These are phyloP conservation scores for Backusella macrospora DNA, from an alignment of 192 early-diverging fungal genomes.

Conservation along the genomic window DNA sequence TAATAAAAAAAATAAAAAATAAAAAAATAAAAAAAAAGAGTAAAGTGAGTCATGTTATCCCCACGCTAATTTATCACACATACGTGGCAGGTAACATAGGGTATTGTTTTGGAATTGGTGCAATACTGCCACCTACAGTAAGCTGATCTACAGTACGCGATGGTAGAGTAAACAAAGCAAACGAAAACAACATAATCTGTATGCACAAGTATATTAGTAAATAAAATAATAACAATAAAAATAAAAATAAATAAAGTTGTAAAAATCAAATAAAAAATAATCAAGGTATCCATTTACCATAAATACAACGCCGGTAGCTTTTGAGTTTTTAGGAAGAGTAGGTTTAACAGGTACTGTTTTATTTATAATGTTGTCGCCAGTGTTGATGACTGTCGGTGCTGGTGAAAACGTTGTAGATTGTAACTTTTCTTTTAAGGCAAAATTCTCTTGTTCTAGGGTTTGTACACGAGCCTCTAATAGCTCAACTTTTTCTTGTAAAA, in stretches of 20 bases:
- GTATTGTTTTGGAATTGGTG: neutral
- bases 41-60: neutral
- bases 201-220: neutral
- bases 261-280: no score
- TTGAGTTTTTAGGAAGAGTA: constrained; percentile 36
- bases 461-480: constrained; percentile 60
- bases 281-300: constrained; percentile 47
- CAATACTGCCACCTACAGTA: constrained; percentile 50
- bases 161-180: constrained; percentile 79
- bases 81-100: constrained; percentile 36
- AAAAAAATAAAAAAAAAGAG: neutral
- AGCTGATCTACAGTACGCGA: constrained; percentile 46
- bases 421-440: constrained; percentile 45
- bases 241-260: neutral
- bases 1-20: neutral
- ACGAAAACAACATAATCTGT: constrained; percentile 83
- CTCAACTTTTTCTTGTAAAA: constrained; percentile 56
- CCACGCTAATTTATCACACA: neutral
- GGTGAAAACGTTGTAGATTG: constrained; percentile 24
- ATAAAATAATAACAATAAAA: constrained; percentile 18
- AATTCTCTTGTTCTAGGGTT: constrained; percentile 58
- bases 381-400: constrained; percentile 24
- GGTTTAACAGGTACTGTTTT: neutral
- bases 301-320: constrained; percentile 59
- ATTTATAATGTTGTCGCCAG: neutral